Base-by-base conservation (phyloP, 371 early-diverging fungal species). In the Mortierella sp. region DNA sequence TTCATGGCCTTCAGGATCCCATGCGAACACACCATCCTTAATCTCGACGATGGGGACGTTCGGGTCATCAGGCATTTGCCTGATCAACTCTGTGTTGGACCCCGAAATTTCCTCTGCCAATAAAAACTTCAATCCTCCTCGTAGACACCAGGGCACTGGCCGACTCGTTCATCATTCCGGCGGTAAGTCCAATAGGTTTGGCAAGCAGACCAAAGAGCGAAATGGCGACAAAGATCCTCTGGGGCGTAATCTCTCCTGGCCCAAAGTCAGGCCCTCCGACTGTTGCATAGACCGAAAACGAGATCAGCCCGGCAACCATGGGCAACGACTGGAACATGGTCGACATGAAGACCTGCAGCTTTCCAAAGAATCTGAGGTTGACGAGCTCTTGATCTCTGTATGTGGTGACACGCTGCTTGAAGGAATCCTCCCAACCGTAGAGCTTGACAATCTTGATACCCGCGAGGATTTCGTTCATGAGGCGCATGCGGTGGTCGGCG, bases 261-360 rank as follows among this genome's bases (percentile, higher is more conserved):
- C 61, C 48, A 34, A 63, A 61, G 31, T 74, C 68, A 50, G 75
- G 75, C 7, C 82, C 82, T 14, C 82, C 82, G 24, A 82, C 75
- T 3, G 78, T 68, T 9, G 82, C 77, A 61, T 82, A 82, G 39
- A 77, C 77, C 2, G 78, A 44, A 47, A 82, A 77, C 10, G 82
- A 61, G 41, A 82, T 75, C 63, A 82, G 34, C 24, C 78, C 41
- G 50, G 74, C 71, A 13, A 82, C 79, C 14, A 89, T 68, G 19
- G 91, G 90, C 64, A 91, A 85, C 55, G 87, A 80, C 37, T 90
- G 72, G 52, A 92, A 70, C 95, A 95, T 94, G 47, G 93, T 88
- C 11, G 82, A 82, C 77, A 82, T 71, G 75, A 77, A 73, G 0
- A 78, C 68, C 29, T 77, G 74, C 26, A 68, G 72, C 10, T 53